Evolutionary conservation across 768 basidiomycete species (phyloP).

Genomic region (Termitomyces sp.): DNA sequence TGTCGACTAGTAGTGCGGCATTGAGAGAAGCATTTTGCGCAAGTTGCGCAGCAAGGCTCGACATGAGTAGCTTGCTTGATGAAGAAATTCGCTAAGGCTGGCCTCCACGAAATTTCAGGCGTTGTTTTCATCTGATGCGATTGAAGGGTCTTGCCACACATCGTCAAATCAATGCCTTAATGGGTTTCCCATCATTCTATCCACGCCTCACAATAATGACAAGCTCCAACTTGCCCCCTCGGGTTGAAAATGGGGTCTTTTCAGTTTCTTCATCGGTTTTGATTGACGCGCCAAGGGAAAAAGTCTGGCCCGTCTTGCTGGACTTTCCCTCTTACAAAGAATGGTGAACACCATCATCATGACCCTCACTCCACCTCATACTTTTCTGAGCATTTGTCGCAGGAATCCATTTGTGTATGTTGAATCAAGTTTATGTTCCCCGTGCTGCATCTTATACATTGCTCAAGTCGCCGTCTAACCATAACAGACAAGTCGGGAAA

Average conservation of each 20-base stretch:
- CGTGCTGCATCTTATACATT: not conserved
- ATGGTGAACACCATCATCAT: constrained; percentile 55
- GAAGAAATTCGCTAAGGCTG: not conserved
- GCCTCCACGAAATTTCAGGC: constrained; percentile 7
- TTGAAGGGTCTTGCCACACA: not conserved
- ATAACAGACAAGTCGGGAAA: constrained; percentile 36
- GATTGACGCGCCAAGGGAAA: constrained; percentile 59
- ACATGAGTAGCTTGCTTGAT: constrained; percentile 34
- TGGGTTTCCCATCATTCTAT: no score
- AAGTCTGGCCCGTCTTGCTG: constrained; percentile 57
- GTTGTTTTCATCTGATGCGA: constrained; percentile 1
- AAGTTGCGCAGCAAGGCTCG: constrained; percentile 80
- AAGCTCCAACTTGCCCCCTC: constrained; percentile 31
- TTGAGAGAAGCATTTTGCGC: constrained; percentile 79
- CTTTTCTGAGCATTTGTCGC: not conserved
- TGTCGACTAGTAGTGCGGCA: constrained; percentile 62
- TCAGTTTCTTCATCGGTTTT: constrained; percentile 37
- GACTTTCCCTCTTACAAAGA: constrained; percentile 60
- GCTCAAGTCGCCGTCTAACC: constrained; percentile 44
- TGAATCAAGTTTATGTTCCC: not conserved
- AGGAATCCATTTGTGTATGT: constrained; percentile 72
- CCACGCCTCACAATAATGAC: not conserved
- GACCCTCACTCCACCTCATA: not conserved
- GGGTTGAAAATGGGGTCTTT: constrained; percentile 41
- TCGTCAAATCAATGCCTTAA: not conserved